Evolutionary conservation across 2,329 filamentous ascomycete species (phyloP).

Genomic region (Phaeomoniella chlamydospora): DNA sequence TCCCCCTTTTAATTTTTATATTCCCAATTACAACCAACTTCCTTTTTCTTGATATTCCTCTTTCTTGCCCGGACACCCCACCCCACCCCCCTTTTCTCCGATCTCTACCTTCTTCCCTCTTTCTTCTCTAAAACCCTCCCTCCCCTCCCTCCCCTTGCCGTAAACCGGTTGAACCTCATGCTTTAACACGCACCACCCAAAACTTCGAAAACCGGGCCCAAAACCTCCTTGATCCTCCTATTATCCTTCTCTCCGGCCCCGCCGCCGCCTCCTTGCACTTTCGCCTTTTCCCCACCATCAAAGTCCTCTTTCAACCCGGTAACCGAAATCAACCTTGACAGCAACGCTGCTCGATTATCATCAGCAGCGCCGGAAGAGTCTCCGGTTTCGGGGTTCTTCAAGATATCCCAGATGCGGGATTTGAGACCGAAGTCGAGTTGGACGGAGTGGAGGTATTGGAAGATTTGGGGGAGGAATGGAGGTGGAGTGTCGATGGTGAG

Average conservation of each 20-base stretch:
- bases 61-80: too few relatives aligned
- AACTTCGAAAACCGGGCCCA: background rate
- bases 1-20: background rate
- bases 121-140: too few relatives aligned
- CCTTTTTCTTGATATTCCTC: background rate
- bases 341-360: constrained; percentile 16
- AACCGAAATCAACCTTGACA: background rate
- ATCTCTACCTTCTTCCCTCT: too few relatives aligned
- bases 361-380: constrained; percentile 20
- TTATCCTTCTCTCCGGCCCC: too few relatives aligned
- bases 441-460: background rate
- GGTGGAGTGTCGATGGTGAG: background rate
- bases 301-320: too few relatives aligned
- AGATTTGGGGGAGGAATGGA: background rate
- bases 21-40: background rate
- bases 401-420: background rate
- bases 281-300: background rate
- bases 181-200: too few relatives aligned
- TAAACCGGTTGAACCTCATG: too few relatives aligned
- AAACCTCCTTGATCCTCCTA: too few relatives aligned
- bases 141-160: too few relatives aligned
- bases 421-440: background rate
- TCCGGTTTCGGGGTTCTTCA: background rate
- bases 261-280: too few relatives aligned
- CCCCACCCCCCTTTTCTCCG: too few relatives aligned